phyloP scores from a whole-genome alignment of 495 filamentous ascomycete species.

The Choiromyces venosus region DNA sequence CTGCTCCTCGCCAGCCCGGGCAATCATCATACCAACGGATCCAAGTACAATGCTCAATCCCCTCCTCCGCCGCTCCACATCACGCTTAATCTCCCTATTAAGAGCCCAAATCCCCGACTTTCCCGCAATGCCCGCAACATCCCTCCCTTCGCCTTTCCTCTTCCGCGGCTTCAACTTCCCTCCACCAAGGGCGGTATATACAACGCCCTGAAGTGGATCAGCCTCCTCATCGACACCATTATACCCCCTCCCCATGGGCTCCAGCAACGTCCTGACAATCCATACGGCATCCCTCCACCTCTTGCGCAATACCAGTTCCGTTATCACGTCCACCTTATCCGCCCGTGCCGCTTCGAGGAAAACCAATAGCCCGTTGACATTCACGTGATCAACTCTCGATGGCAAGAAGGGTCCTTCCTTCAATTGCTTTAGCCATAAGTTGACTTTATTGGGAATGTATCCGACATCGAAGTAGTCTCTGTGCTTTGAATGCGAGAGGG shows the following conservation, averaged over 20 bases:
- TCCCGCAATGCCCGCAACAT: conserved; percentile 21
- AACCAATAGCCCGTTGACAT: conserved; percentile 17
- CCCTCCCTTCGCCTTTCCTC: neutral
- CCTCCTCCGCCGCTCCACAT: conserved; percentile 30
- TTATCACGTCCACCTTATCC: conserved; percentile 27
- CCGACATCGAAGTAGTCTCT: neutral
- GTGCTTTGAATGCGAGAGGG: neutral
- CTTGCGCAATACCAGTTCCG: conserved; percentile 14
- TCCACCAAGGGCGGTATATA: conserved; percentile 12
- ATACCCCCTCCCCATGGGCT: conserved; percentile 10
- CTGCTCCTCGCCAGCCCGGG: conserved; percentile 15
- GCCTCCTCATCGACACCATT: neutral
- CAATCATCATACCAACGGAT: conserved; percentile 19
- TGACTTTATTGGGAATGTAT: neutral
- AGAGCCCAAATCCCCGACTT: conserved; percentile 26
- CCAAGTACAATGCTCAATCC: conserved; percentile 29
- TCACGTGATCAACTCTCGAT: neutral
- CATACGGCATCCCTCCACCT: conserved; percentile 30
- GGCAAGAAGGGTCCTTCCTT: neutral
- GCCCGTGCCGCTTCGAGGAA: conserved; percentile 26
- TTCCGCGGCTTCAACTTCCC: neutral
- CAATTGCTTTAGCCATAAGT: neutral
- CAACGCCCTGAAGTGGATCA: conserved; percentile 7
- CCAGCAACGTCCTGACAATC: conserved; percentile 24
- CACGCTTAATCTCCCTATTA: conserved; percentile 10